Percentiles rank a stretch among this genome's conserved stretches.
Evolutionary conservation across 2,329 filamentous ascomycete species (phyloP).

Genomic region (Trichoderma simmonsii): DNA sequence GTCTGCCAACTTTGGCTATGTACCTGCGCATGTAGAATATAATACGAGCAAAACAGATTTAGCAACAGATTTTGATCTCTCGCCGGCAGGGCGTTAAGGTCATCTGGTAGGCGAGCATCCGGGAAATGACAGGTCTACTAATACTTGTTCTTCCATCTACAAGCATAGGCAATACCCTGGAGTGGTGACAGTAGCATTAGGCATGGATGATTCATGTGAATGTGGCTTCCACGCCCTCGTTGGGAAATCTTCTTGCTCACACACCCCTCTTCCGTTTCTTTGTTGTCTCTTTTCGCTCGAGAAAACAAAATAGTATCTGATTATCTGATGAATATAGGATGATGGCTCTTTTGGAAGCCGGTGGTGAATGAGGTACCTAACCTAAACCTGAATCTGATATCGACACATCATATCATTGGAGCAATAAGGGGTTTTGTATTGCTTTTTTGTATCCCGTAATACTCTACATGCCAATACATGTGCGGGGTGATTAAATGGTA

Average conservation of each 20-base stretch:
- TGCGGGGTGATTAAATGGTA: not conserved
- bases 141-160: not conserved
- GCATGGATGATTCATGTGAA: not conserved
- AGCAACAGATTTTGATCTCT: not conserved
- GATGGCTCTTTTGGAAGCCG: not conserved
- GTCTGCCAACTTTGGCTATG: not conserved
- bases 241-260: not conserved
- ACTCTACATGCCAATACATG: not conserved
- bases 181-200: not conserved
- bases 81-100: not conserved
- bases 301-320: not conserved
- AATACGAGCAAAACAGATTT: not conserved
- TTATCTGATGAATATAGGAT: not conserved
- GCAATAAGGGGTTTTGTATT: not conserved
- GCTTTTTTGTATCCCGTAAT: not conserved
- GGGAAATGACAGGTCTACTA: not conserved
- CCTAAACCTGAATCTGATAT: not conserved
- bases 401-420: not conserved
- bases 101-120: not conserved
- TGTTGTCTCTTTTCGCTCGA: not conserved
- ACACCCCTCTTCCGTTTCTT: not conserved
- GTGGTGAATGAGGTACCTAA: not conserved
- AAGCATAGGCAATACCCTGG: not conserved
- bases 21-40: not conserved
- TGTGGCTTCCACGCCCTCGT: not conserved